phyloP scores from a whole-genome alignment of 148 eudicot genomes.

The Amaranthus palmeri region DNA sequence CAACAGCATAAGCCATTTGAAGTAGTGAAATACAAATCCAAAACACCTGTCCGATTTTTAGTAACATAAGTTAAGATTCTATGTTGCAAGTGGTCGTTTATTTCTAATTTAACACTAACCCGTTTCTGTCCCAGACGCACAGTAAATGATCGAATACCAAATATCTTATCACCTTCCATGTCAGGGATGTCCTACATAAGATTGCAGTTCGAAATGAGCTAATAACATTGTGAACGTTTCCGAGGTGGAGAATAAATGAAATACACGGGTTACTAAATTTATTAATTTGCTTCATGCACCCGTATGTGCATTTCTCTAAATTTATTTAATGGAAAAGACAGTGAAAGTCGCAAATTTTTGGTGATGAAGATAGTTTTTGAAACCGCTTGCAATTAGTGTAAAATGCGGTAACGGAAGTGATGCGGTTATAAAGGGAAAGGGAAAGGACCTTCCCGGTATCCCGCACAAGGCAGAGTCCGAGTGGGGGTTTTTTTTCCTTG shows the following conservation, averaged over 20 bases:
- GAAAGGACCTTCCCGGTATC: no score
- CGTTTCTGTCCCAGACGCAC: constrained; percentile 88
- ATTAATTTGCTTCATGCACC: no score
- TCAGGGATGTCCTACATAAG: constrained; percentile 88
- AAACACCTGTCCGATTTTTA: constrained; percentile 60
- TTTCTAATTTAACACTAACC: constrained; percentile 41
- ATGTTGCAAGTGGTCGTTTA: neutral
- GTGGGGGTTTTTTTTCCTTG: no score
- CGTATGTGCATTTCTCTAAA: no score
- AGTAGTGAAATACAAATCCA: constrained; percentile 90
- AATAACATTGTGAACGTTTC: neutral
- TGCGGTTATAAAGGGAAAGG: no score
- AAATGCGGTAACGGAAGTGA: no score
- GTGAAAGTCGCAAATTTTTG: no score
- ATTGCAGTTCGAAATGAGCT: constrained; percentile 6
- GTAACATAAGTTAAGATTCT: neutral
- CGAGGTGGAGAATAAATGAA: neutral
- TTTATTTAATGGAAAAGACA: no score
- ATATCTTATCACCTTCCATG: constrained; percentile 91
- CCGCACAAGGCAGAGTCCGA: no score
- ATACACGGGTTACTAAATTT: neutral
- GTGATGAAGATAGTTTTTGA: no score
- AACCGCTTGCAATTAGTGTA: no score
- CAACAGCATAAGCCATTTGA: constrained; percentile 90
- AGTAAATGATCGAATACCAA: constrained; percentile 85